Evolutionary conservation across 2,329 filamentous ascomycete genomes (phyloP), one percentile per base, ranked within the genome.

Genomic region (Colletotrichum higginsianum): DNA sequence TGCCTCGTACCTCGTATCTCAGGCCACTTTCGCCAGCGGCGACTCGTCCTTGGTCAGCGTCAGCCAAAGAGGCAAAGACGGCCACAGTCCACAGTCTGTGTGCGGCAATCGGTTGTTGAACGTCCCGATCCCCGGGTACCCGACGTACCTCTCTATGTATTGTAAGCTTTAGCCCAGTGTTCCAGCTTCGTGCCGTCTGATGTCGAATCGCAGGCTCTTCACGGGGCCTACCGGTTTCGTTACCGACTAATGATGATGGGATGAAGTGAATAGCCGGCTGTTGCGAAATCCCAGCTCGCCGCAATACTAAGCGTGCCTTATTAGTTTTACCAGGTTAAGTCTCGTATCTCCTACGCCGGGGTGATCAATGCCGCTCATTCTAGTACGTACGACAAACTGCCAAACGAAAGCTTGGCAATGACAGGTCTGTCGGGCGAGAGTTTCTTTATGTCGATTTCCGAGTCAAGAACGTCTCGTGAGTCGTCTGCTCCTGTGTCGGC

Each of bases 141-240:
- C 50, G 18, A 26, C 49, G 15, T 38, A 21, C 38, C 30, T 35
- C 8, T 35, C 30, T 35, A 35, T 35, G 30, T 35, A 2, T 35
- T 35, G 15, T 58, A 71, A 63, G 65, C 68, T 71, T 58, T 65
- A 63, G 47, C 26, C 68, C 65, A 68, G 68, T 68, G 68, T 71
- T 71, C 68, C 68, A 68, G 68, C 58, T 68, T 38, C 38, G 52
- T 63, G 68, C 58, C 68, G 65, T 71, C 68, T 58, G 65, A 71
- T 62, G 52, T 68, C 64, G 16, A 53, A 71, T 68, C 65, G 65
- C 65, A 58, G 56, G 68, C 57, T 35, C 13, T 40, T 60, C 52
- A 57, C 46, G 44, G 57, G 58, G 65, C 13, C 40, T 52, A 42
- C 30, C 58, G 68, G 15, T 52, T 67, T 57, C 44, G 52, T 21